phyloP scores from a whole-genome alignment of 139 green algal species.

The Asterochloris erici region DNA sequence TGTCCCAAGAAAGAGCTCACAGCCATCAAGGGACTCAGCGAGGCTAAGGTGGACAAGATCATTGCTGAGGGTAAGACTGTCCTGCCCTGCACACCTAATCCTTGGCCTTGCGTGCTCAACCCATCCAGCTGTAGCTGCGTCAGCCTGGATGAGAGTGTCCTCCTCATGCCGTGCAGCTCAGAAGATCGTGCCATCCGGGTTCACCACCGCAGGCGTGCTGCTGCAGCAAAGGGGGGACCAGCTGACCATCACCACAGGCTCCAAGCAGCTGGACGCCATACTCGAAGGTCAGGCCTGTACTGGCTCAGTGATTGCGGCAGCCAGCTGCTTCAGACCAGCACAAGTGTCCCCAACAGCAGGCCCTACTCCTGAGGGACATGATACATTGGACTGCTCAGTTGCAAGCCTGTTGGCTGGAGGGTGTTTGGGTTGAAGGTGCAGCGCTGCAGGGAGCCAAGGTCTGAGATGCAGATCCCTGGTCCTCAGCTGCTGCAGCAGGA shows the following conservation, averaged over 20 bases:
- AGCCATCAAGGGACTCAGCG: slow-evolving; percentile 94
- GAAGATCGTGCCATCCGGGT: slow-evolving; percentile 92
- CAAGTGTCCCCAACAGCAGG: neutral
- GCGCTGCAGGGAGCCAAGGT: no score
- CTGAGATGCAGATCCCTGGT: no score
- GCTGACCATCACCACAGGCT: slow-evolving; percentile 89
- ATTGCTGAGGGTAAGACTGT: slow-evolving; percentile 68
- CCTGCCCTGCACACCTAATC: neutral
- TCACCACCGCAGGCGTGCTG: slow-evolving; percentile 88
- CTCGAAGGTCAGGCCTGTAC: slow-evolving; percentile 59
- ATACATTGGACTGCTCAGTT: no score
- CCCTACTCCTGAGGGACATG: no score
- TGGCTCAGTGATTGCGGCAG: neutral
- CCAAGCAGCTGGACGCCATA: slow-evolving; percentile 86
- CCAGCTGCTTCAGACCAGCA: neutral
- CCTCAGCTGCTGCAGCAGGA: no score
- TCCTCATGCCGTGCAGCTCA: slow-evolving; percentile 53
- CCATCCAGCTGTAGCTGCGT: neutral
- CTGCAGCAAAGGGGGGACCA: slow-evolving; percentile 75
- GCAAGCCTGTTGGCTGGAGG: no score
- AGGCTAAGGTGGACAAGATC: slow-evolving; percentile 93
- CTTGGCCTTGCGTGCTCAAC: neutral
- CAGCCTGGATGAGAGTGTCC: neutral
- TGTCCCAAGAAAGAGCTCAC: slow-evolving; percentile 78
- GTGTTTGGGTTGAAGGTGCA: no score